Evolutionary conservation across 2,329 filamentous ascomycete species (phyloP), one percentile per base, ranked within the genome.

Genomic region (Pyrenophora seminiperda): DNA sequence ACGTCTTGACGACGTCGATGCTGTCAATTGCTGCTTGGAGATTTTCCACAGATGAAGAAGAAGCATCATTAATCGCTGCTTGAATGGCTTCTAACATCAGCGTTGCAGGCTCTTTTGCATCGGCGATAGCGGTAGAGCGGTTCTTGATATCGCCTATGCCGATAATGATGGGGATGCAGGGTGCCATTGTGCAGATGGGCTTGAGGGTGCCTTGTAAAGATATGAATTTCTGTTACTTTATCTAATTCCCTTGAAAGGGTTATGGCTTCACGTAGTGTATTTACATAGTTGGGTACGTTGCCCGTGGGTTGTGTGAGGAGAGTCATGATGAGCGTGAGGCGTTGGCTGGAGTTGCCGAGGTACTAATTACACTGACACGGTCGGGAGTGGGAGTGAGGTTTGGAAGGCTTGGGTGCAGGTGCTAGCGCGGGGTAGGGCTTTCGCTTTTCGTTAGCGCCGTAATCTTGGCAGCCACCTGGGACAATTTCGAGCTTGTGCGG

Each of bases 131-230:
- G 20, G 73, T 73, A 2, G 81, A 81, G 40, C 79, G 77, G 63
- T 88, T 87, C 51, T 81, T 80, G 53, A 85, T 69, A 61, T 88
- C 85, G 46, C 78, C 84, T 0, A 87, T 81, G 22, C 84, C 85
- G 41, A 88, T 76, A 20, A 88, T 79, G 17, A 88, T 72, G 0
- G 85, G 85, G 7, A 14, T 46, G 29, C 9, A 10, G 24, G 24
- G 24, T 27, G 24, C 24, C 24, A 27, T 27, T 9, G 24, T 27
- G 24, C 10, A 27, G 13, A 27, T 3, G 5, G 24, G 24, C 13
- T 27, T 27, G 9, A 11, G 24, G 2, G 24, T 27, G 10, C 24
- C 13, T 9, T 10, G 24, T 10, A 27, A 11, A 11, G 10, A n/a
- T n/a, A n/a, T n/a, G 7, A 11, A 4, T 3, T 27, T 11, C 13